Evolutionary conservation across 2,329 filamentous ascomycete genomes (phyloP), one percentile per base, ranked within the genome.

Genomic region (Trichoderma harzianum): DNA sequence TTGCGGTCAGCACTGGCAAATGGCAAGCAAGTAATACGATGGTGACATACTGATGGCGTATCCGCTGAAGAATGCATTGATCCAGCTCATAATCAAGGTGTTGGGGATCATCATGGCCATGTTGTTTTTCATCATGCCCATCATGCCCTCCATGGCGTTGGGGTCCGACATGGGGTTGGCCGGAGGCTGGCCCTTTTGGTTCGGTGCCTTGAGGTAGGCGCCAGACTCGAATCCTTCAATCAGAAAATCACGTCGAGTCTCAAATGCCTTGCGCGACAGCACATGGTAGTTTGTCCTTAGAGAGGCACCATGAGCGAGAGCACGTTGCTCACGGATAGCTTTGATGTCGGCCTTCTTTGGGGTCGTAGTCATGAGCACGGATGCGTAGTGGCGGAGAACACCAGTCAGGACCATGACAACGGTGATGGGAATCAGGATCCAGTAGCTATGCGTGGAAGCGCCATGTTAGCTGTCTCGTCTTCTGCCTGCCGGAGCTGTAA

Each of bases 31-130:
- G 12, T 7, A 43, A 18, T 18, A 18, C 12, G 7, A 32, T 12
- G 34, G 3, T 1, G n/a, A 80, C 79, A 60, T 86, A 97, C 94
- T 94, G 74, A 99, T 98, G 62, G 99, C 96, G 79, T 98, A 99
- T 36, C 96, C 96, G 67, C 94, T 97, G 79, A 99, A 99, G 80
- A 98, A 99, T 0, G 96, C 95, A 84, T 99, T 99, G 81, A 99
- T 98, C 96, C 96, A 99, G 76, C 95, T 96, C 96, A 99, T 99
- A 76, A 99, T 99, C 80, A 99, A 84, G 7, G 95, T 98, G 83
- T 99, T 97, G 63, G 96, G 96, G 72, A 99, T 94, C 86, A 99
- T 98, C 96, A 98, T 99, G 75, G 96, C 95, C 93, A 99, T 97
- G 80, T 99, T 97, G 72, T 95, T 95, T 89, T 99, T 99, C 93